phyloP scores from a whole-genome alignment of 1,139 yeast species.

The Geotrichum bryndzae region DNA sequence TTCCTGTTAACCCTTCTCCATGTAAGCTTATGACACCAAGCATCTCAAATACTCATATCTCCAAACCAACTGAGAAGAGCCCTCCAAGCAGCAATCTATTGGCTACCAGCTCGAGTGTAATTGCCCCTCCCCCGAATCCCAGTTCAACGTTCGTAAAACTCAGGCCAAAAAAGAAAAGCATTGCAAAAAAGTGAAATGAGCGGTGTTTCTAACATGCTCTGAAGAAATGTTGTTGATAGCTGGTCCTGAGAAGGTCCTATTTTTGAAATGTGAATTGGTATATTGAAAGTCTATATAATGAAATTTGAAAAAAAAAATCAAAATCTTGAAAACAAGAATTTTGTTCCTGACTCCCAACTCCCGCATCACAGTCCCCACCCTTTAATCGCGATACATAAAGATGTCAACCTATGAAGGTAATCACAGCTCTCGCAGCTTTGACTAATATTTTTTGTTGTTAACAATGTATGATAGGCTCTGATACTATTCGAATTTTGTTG shows the following conservation, averaged over 20 bases:
- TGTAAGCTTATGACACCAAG: conserved; percentile 8
- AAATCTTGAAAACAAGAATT: background rate
- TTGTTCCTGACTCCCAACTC: background rate
- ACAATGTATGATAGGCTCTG: conserved; percentile 23
- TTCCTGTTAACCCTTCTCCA: conserved; percentile 10
- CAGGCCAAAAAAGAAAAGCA: background rate
- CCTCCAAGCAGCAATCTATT: background rate
- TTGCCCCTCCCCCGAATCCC: background rate
- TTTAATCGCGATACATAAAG: background rate
- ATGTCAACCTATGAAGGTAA: background rate
- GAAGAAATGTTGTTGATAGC: background rate
- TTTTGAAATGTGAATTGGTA: no score
- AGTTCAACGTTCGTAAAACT: background rate
- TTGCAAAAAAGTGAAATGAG: background rate
- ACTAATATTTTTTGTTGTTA: background rate
- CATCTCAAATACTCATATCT: background rate
- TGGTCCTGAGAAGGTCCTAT: background rate
- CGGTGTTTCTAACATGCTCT: background rate
- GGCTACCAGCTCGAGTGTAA: background rate
- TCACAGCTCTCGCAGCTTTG: background rate
- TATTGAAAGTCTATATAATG: background rate
- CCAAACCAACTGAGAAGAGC: background rate
- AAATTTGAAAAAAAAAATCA: background rate
- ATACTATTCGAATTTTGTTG: conserved; percentile 68
- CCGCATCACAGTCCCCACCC: background rate